Evolutionary conservation across 345 rosid species (phyloP).

Genomic region (Arabidopsis arenosa): DNA sequence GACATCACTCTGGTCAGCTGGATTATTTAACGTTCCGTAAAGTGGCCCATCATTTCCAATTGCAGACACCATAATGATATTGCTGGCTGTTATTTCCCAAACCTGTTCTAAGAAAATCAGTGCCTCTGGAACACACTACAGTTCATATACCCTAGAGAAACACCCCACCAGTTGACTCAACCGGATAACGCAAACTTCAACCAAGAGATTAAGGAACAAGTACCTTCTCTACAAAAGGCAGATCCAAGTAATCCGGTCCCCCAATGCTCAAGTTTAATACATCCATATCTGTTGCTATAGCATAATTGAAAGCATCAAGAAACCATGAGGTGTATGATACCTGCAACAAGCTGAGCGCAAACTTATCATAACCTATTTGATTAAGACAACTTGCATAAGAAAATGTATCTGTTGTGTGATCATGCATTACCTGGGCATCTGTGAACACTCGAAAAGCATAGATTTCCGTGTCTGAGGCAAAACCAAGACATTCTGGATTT

Average conservation of each 20-base stretch:
- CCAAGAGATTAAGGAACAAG: conserved; percentile 29
- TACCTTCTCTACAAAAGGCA: conserved; percentile 98
- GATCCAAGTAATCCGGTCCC: conserved; percentile 98
- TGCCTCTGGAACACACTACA: conserved; percentile 12
- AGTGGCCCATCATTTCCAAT: conserved; percentile 99
- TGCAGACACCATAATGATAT: conserved; percentile 99
- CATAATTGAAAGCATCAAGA: conserved; percentile 98
- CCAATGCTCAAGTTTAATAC: conserved; percentile 98
- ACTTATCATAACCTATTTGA: conserved; percentile 68
- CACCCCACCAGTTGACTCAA: conserved; percentile 16
- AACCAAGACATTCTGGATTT: conserved; percentile 89
- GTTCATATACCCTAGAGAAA: conserved; percentile 26
- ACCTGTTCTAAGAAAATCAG: conserved; percentile 57
- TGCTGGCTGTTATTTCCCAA: conserved; percentile 99
- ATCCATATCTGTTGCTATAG: conserved; percentile 91
- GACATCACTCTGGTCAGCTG: conserved; percentile 99
- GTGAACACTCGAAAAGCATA: conserved; percentile 97
- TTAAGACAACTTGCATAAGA: conserved; percentile 23
- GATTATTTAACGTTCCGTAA: conserved; percentile 95
- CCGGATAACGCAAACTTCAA: conserved; percentile 14
- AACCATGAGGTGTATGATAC: conserved; percentile 99
- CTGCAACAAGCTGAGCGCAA: conserved; percentile 94
- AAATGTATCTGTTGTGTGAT: conserved; percentile 31
- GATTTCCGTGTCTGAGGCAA: conserved; percentile 93
- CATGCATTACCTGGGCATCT: conserved; percentile 94